Conservation (phyloP, 2,329 filamentous ascomycete species). For the Penicillium freii region DNA sequence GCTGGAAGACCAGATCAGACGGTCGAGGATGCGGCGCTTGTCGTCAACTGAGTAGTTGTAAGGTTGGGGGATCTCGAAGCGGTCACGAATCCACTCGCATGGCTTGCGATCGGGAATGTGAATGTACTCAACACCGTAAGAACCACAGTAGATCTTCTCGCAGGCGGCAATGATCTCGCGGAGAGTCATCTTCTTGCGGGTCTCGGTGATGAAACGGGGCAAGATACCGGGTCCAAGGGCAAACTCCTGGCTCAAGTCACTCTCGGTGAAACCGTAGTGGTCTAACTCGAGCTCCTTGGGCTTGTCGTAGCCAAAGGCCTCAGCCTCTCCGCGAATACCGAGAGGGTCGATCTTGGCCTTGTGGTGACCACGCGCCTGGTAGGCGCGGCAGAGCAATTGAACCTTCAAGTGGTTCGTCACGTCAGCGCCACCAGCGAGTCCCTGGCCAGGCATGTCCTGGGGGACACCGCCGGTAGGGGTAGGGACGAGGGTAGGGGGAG, state of each 20-base stretch:
- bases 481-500: slow-evolving; percentile 87
- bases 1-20: slow-evolving; percentile 96
- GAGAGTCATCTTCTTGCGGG: slow-evolving; percentile 91
- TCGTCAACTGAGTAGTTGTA: slow-evolving; percentile 98
- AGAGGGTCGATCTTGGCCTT: slow-evolving; percentile 97
- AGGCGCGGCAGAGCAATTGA: slow-evolving; percentile 92
- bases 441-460: slow-evolving; percentile 66
- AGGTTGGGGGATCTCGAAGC: slow-evolving; percentile 86
- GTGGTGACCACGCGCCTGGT: slow-evolving; percentile 97
- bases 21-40: slow-evolving; percentile 95
- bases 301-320: slow-evolving; percentile 79
- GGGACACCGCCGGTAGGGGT: slow-evolving; percentile 75
- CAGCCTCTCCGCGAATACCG: slow-evolving; percentile 81
- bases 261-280: slow-evolving; percentile 92
- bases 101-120: slow-evolving; percentile 97
- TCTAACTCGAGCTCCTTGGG: slow-evolving; percentile 91
- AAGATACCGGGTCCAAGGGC: slow-evolving; percentile 90
- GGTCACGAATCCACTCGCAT: slow-evolving; percentile 96
- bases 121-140: slow-evolving; percentile 98
- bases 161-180: slow-evolving; percentile 90
- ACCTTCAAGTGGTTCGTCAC: slow-evolving; percentile 97
- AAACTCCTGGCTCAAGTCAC: slow-evolving; percentile 90
- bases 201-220: slow-evolving; percentile 85
- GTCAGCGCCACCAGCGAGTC: slow-evolving; percentile 70
- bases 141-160: slow-evolving; percentile 93